Evolutionary conservation across 2,329 filamentous ascomycete genomes (phyloP).

Genomic region (Aspergillus tubingensis): DNA sequence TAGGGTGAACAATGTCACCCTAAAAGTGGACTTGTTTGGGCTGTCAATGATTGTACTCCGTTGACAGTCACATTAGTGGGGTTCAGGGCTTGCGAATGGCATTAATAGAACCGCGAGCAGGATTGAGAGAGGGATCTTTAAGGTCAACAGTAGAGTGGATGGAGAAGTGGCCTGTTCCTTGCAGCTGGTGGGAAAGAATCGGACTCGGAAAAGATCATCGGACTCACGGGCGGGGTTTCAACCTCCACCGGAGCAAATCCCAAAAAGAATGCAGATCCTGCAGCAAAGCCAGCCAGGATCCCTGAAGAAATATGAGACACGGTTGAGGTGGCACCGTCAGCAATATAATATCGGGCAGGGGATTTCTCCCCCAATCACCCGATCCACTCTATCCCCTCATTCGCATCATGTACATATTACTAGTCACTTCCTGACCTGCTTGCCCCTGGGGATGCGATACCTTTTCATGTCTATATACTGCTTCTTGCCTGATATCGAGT

Average conservation of each 20-base stretch:
- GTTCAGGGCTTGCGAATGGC: too few relatives aligned
- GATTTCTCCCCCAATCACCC: slow-evolving; percentile 2
- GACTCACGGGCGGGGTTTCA: neutral
- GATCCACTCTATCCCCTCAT: neutral
- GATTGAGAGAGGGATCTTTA: too few relatives aligned
- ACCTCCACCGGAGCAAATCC: neutral
- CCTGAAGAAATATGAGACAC: neutral
- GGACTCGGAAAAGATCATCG: too few relatives aligned
- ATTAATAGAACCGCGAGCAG: too few relatives aligned
- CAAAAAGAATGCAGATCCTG: neutral
- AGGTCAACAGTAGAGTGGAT: too few relatives aligned
- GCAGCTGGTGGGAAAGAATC: neutral
- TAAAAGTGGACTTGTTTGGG: neutral
- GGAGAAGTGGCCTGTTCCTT: neutral
- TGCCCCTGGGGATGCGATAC: neutral
- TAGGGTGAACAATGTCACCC: neutral
- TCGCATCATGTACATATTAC: neutral
- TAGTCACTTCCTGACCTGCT: neutral
- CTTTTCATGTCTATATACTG: neutral
- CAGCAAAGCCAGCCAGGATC: neutral
- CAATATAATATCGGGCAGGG: neutral
- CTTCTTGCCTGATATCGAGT: neutral
- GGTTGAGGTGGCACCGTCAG: neutral
- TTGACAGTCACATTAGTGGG: neutral
- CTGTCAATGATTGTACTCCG: neutral